Base-by-base conservation (phyloP, 768 basidiomycete species). In the Pleurotus djamor region DNA sequence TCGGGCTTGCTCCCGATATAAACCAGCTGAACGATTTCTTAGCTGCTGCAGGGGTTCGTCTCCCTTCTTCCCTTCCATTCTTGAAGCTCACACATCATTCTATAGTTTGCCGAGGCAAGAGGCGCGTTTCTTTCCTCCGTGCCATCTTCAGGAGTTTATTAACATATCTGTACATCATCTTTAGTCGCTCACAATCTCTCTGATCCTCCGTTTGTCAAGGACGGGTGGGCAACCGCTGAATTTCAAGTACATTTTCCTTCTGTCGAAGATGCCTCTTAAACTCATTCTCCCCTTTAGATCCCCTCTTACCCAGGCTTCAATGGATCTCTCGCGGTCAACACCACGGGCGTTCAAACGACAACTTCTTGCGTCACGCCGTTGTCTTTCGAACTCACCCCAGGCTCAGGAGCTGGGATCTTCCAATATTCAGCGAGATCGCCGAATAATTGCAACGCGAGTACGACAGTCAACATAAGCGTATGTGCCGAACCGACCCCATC, bases 201-300 rank as follows among this genome's bases (percentile, higher is more conserved):
- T 4, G 84, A 87, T 59, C 88, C 88, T 1, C 82, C 85, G 6
- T 89, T 87, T 64, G 72, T 88, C 17, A 51, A 63, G 5, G 67
- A 66, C 0, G 72, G 67, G 0, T 89, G 87, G 87, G 76, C 87
- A 5, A 78, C 79, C 21, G 79, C 81, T 1, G 68, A 79, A 61
- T 87, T 88, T 60, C 60, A 68, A 32, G 87, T 85, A 28, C 1
- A 28, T 28, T 28, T 28, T 3, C 21, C 21, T 28, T 28, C 21
- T 60, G 45, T 75, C 60, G 3, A 7, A 32, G 9, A 2, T 14
- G 28, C 13, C 44, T 12, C 17, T 37, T 5, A 28, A 44, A 17
- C 12, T 57, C 35, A 51, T 4, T 38, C 8, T 17, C 48, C 34
- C 16, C 51, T 38, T 33, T 61, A 87, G 85, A 69, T 82, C 45